Evolutionary conservation across 306 rosid species (phyloP).

Genomic region (Sindora glabra): DNA sequence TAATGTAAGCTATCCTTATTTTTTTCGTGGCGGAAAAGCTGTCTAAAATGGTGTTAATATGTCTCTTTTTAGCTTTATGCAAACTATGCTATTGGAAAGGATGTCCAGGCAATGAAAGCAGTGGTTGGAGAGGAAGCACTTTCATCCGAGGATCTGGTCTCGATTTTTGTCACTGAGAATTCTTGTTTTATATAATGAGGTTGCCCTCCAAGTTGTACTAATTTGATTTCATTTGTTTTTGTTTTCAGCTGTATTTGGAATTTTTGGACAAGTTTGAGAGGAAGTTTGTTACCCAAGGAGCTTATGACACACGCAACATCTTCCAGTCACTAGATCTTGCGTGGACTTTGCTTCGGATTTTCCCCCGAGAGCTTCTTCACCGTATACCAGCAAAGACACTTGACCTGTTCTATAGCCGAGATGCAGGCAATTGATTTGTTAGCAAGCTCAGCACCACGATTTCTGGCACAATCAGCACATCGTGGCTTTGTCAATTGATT

Average conservation of each 20-base stretch:
- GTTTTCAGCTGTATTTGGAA: slow-evolving; percentile 81
- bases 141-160: slow-evolving; percentile 96
- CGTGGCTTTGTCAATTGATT: slow-evolving; percentile 27
- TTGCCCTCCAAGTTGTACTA: slow-evolving; percentile 6
- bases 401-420: slow-evolving; percentile 84
- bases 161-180: neutral
- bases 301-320: slow-evolving; percentile 93
- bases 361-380: slow-evolving; percentile 99
- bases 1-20: neutral
- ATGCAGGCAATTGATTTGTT: slow-evolving; percentile 61
- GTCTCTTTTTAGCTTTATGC: slow-evolving; percentile 72
- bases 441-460: slow-evolving; percentile 15
- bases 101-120: slow-evolving; percentile 99
- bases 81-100: slow-evolving; percentile 99
- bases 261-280: slow-evolving; percentile 99
- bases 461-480: slow-evolving; percentile 29
- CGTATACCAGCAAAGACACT: slow-evolving; percentile 98
- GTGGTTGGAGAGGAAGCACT: slow-evolving; percentile 99
- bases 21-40: too few relatives aligned
- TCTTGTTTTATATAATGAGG: neutral
- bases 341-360: slow-evolving; percentile 94
- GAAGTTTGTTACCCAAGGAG: slow-evolving; percentile 95
- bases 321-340: slow-evolving; percentile 99
- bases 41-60: slow-evolving; percentile 11
- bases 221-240: neutral